phyloP scores from a whole-genome alignment of 2,329 filamentous ascomycete species.

The Ilyonectria robusta region DNA sequence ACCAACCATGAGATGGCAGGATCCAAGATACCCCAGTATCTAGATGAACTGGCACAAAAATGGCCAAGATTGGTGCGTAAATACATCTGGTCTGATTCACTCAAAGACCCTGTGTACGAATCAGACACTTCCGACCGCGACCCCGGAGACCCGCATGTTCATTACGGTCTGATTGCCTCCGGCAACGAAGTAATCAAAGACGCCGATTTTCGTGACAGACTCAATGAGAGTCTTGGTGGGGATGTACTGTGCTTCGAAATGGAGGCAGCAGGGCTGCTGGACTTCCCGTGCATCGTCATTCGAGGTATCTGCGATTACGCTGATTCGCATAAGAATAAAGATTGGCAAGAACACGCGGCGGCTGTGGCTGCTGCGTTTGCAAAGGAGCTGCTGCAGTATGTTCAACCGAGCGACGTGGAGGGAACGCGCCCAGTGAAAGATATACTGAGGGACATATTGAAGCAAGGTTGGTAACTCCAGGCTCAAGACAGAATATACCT shows the following conservation, averaged over 20 bases:
- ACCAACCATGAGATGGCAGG: background rate
- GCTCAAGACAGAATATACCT: too few relatives aligned
- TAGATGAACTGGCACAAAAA: conserved; percentile 8
- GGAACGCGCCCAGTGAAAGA: too few relatives aligned
- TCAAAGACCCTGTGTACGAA: too few relatives aligned
- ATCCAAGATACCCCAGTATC: conserved; percentile 17
- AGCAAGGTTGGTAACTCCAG: too few relatives aligned
- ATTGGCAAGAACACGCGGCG: conserved; percentile 54
- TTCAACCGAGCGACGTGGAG: background rate
- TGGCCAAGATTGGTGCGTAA: conserved; percentile 9
- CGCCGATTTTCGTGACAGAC: background rate
- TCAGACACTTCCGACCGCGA: too few relatives aligned
- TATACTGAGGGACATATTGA: too few relatives aligned
- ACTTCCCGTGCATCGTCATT: too few relatives aligned
- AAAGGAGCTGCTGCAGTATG: conserved; percentile 4
- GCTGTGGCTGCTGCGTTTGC: conserved; percentile 46
- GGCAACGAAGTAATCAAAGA: background rate
- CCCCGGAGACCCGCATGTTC: background rate
- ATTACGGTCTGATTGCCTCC: background rate
- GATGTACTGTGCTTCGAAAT: conserved; percentile 35
- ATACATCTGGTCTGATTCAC: too few relatives aligned
- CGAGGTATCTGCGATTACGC: conserved; percentile 55
- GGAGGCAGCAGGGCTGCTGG: too few relatives aligned
- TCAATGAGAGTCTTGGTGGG: too few relatives aligned
- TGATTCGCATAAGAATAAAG: conserved; percentile 49